Evolutionary conservation across 2,329 filamentous ascomycete species (phyloP).

Genomic region (Hypoxylon sp.): DNA sequence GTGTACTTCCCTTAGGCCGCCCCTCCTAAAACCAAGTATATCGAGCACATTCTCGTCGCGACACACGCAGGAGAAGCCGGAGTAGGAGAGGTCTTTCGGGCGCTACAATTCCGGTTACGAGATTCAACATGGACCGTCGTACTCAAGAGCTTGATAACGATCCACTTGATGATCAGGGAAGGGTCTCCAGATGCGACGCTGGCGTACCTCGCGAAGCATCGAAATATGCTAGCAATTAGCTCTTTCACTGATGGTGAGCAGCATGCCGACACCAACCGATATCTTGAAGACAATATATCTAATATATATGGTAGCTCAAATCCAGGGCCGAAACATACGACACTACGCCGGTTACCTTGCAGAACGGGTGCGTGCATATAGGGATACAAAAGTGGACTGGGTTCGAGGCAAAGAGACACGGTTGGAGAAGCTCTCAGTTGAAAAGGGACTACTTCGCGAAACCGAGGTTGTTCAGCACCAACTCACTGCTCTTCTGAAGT

Average conservation of each 20-base stretch:
- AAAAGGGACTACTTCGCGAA: slow-evolving; percentile 92
- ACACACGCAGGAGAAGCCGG: slow-evolving; percentile 96
- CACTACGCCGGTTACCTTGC: slow-evolving; percentile 91
- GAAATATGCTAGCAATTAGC: slow-evolving; percentile 87
- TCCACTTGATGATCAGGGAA: slow-evolving; percentile 98
- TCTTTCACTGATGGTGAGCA: slow-evolving; percentile 90
- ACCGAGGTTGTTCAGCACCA: slow-evolving; percentile 92
- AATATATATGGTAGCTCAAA: slow-evolving; percentile 77
- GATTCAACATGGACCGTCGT: slow-evolving; percentile 99
- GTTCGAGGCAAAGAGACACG: slow-evolving; percentile 86
- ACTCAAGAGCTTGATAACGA: slow-evolving; percentile 96
- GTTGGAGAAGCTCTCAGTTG: slow-evolving; percentile 87
- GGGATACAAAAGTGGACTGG: slow-evolving; percentile 89
- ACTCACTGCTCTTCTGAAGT: slow-evolving; percentile 87
- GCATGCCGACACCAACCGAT: background rate
- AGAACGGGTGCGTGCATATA: slow-evolving; percentile 85
- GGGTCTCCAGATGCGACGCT: slow-evolving; percentile 91
- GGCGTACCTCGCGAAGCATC: slow-evolving; percentile 84
- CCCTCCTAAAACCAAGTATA: slow-evolving; percentile 98
- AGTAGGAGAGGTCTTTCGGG: slow-evolving; percentile 95
- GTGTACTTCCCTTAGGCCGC: slow-evolving; percentile 75
- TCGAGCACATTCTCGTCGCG: slow-evolving; percentile 96
- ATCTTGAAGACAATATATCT: slow-evolving; percentile 36
- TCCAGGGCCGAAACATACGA: slow-evolving; percentile 93
- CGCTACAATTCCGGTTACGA: slow-evolving; percentile 87